A percentile compares a stretch with the other conserved stretches of the same genome.
phyloP scores from a whole-genome alignment of 805 yeast genomes.

The Ogataea ramenticola region DNA sequence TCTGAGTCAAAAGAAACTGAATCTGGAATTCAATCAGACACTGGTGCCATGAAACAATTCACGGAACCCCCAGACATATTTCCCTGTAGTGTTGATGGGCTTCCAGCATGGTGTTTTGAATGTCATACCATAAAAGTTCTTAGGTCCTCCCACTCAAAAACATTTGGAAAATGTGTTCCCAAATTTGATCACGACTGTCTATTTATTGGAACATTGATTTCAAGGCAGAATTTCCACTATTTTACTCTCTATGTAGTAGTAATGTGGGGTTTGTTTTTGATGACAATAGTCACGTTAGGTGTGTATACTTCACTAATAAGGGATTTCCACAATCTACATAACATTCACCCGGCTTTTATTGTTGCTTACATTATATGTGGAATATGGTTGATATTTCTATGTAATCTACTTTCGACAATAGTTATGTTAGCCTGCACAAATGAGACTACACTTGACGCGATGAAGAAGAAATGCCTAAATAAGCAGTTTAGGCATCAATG shows the following conservation, averaged over 20 bases:
- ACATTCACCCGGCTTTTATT: constrained; percentile 18
- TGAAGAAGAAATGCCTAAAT: constrained; percentile 8
- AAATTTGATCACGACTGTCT: constrained; percentile 80
- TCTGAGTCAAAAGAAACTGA: not conserved
- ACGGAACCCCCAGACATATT: constrained; percentile 49
- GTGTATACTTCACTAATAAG: constrained; percentile 23
- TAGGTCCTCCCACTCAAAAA: constrained; percentile 64
- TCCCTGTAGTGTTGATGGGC: constrained; percentile 64
- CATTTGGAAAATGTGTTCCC: constrained; percentile 51
- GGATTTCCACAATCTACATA: constrained; percentile 13
- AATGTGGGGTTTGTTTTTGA: constrained; percentile 30
- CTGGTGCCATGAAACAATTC: constrained; percentile 6
- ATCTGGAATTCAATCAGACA: not conserved
- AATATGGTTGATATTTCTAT: constrained; percentile 38
- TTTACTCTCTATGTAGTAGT: constrained; percentile 48
- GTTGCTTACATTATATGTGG: constrained; percentile 35
- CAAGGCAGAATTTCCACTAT: constrained; percentile 52
- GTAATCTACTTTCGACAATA: constrained; percentile 31
- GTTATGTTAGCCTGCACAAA: constrained; percentile 37
- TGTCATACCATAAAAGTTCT: constrained; percentile 62
- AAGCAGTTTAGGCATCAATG: constrained; percentile 10
- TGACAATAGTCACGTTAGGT: constrained; percentile 31
- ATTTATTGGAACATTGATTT: constrained; percentile 71
- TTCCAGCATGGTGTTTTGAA: constrained; percentile 65
- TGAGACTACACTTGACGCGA: constrained; percentile 48